Evolutionary conservation across 306 rosid genomes (phyloP), one percentile per base, ranked within the genome.

Genomic region (Cercis canadensis): DNA sequence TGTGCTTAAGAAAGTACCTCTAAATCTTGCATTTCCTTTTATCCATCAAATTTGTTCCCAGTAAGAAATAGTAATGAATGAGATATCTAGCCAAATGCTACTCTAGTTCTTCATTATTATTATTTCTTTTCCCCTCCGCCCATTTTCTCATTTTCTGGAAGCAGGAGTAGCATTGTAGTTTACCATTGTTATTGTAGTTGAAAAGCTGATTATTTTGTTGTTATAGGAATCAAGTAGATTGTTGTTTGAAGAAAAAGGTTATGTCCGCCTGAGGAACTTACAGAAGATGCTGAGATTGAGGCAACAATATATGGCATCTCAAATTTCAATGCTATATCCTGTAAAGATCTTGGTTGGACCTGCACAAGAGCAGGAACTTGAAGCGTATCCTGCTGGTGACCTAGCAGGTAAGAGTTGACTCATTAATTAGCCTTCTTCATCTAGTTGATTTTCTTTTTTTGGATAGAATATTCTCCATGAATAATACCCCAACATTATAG

Each of bases 361-460:
- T 62, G 92, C 88, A 46, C 86, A 83, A 62, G 97, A 91, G 70
- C 99, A 89, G 76, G 99, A 94, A 75, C 99, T 94, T 72, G 99
- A 94, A 75, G 80, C 96, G 67, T 89, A 84, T 89, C 99, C 97
- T 50, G 69, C 82, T 69, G 85, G 83, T 78, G 78, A 81, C 81
- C 69, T 59, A 54, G 66, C 88, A 81, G 98, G 92, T 93, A 88
- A 47, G 6, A 39, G 65, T 65, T 61, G 32, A 55, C 45, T 61
- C 65, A 46, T 56, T 59, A 29, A 4, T n/a, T 71, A 13, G 13
- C 64, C 17, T 47, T 47, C 6, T 60, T 37, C 3, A 24, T 34
- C 39, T 34, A 7, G 7, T 34, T 34, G 4, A 34, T 34, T 34
- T 7, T n/a, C 29, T 24, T 24, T 1, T 24, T 24, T 24, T 24